Percentiles rank a stretch among this genome's conserved stretches.
These are phyloP conservation scores for Penicillium malachiteum DNA, from an alignment of 495 filamentous ascomycete species.

Conservation along the genomic window DNA sequence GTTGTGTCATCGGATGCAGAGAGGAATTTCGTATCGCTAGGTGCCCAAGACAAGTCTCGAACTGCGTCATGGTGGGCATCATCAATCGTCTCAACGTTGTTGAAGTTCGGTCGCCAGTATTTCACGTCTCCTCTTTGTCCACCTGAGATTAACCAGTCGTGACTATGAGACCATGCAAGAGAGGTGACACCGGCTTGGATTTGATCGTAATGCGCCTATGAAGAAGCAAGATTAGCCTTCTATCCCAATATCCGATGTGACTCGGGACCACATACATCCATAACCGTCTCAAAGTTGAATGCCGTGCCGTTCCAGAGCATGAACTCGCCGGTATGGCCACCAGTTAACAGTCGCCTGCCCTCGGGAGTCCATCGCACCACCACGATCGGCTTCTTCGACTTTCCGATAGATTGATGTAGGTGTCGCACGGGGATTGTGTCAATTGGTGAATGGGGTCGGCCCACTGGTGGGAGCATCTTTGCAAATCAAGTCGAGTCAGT, in stretches of 20 bases:
- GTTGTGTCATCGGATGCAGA: slow-evolving; percentile 92
- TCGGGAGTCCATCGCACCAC: slow-evolving; percentile 98
- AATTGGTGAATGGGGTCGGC: slow-evolving; percentile 65
- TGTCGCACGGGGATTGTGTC: slow-evolving; percentile 87
- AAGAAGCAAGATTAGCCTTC: not conserved
- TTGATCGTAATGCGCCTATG: slow-evolving; percentile 75
- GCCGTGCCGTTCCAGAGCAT: slow-evolving; percentile 98
- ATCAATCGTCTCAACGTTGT: slow-evolving; percentile 93
- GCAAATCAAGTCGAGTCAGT: slow-evolving; percentile 5
- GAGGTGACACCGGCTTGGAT: slow-evolving; percentile 76
- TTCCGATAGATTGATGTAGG: slow-evolving; percentile 93
- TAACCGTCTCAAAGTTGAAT: slow-evolving; percentile 99
- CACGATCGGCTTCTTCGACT: slow-evolving; percentile 95
- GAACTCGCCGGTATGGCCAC: slow-evolving; percentile 94
- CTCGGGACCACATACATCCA: slow-evolving; percentile 59
- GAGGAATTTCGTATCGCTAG: slow-evolving; percentile 91
- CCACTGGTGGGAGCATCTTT: slow-evolving; percentile 85
- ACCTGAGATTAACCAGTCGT: slow-evolving; percentile 94
- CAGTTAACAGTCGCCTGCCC: slow-evolving; percentile 85
- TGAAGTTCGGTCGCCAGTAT: slow-evolving; percentile 99
- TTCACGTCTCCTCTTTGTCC: slow-evolving; percentile 95
- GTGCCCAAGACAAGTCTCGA: slow-evolving; percentile 87
- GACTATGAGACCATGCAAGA: slow-evolving; percentile 84
- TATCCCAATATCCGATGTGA: not conserved
- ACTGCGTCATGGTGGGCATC: slow-evolving; percentile 88